phyloP scores from a whole-genome alignment of 768 basidiomycete genomes.

The Hirschioporus abietinus region DNA sequence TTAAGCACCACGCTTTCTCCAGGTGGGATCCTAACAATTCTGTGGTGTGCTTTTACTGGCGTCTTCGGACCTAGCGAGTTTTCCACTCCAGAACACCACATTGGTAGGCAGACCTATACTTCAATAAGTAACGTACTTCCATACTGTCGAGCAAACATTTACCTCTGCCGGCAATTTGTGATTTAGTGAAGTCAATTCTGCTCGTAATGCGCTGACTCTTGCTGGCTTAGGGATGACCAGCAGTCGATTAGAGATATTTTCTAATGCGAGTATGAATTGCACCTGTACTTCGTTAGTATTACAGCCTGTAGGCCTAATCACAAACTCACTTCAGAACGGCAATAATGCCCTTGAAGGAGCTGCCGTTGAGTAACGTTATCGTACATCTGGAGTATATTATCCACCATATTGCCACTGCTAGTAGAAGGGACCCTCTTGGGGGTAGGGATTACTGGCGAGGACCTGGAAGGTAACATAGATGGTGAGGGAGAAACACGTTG shows the following conservation, averaged over 20 bases:
- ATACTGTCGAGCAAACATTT: conserved; percentile 13
- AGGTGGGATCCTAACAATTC: conserved; percentile 94
- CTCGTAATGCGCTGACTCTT: conserved; percentile 91
- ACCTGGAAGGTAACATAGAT: conserved; percentile 51
- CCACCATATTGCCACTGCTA: conserved; percentile 39
- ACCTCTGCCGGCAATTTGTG: conserved; percentile 97
- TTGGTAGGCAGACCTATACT: conserved; percentile 11
- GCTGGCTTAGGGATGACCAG: conserved; percentile 91
- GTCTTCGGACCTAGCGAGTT: neutral
- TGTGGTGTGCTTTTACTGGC: conserved; percentile 60
- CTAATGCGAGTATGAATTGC: conserved; percentile 81
- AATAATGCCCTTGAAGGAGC: conserved; percentile 81
- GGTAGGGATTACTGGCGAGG: conserved; percentile 63
- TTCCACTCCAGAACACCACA: conserved; percentile 9
- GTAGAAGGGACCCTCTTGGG: conserved; percentile 40
- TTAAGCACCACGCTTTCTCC: conserved; percentile 97
- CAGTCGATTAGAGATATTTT: conserved; percentile 88
- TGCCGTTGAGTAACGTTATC: conserved; percentile 61
- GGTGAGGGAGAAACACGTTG: conserved; percentile 46
- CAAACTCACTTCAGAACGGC: conserved; percentile 68
- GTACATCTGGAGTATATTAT: conserved; percentile 62
- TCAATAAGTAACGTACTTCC: neutral
- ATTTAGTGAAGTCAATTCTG: conserved; percentile 91
- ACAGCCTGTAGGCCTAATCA: neutral
- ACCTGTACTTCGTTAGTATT: conserved; percentile 39